These are phyloP conservation scores for Penicillium pulvis DNA, from an alignment of 495 filamentous ascomycete genomes.

Conservation along the genomic window DNA sequence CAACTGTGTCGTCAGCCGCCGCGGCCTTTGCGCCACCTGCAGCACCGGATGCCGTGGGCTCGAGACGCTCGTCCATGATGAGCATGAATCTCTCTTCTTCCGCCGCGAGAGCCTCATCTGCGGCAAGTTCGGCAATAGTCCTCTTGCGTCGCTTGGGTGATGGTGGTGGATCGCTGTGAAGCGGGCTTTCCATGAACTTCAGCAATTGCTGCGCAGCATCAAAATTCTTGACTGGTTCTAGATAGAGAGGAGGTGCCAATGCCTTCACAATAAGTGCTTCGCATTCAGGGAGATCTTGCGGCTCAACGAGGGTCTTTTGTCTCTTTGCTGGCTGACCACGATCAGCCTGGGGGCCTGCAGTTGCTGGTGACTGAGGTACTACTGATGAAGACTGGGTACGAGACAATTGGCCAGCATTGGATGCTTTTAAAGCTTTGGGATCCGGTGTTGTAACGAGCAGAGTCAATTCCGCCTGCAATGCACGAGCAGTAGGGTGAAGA, in stretches of 20 bases:
- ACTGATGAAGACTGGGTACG: constrained; percentile 53
- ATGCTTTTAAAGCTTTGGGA: constrained; percentile 47
- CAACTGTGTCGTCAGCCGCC: constrained; percentile 73
- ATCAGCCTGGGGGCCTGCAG: constrained; percentile 55
- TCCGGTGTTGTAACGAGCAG: constrained; percentile 74
- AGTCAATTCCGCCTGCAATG: constrained; percentile 69
- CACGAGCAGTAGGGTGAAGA: constrained; percentile 80
- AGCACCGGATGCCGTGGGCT: constrained; percentile 56
- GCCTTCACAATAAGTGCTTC: constrained; percentile 71
- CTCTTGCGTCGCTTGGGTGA: constrained; percentile 88
- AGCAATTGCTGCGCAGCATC: constrained; percentile 70
- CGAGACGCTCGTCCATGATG: constrained; percentile 82
- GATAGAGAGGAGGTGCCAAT: constrained; percentile 71
- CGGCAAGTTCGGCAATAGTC: constrained; percentile 90
- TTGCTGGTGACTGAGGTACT: constrained; percentile 64
- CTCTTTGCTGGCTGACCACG: constrained; percentile 64
- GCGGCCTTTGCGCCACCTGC: constrained; percentile 61
- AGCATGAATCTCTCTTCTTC: constrained; percentile 92
- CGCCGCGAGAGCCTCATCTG: constrained; percentile 87
- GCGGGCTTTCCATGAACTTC: constrained; percentile 69
- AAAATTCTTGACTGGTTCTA: constrained; percentile 70
- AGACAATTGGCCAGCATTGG: constrained; percentile 44
- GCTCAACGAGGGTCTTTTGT: constrained; percentile 77
- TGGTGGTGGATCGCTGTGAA: constrained; percentile 73
- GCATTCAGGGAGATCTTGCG: constrained; percentile 66